Evolutionary conservation across 495 filamentous ascomycete genomes (phyloP).

Genomic region (Cercophora samala): DNA sequence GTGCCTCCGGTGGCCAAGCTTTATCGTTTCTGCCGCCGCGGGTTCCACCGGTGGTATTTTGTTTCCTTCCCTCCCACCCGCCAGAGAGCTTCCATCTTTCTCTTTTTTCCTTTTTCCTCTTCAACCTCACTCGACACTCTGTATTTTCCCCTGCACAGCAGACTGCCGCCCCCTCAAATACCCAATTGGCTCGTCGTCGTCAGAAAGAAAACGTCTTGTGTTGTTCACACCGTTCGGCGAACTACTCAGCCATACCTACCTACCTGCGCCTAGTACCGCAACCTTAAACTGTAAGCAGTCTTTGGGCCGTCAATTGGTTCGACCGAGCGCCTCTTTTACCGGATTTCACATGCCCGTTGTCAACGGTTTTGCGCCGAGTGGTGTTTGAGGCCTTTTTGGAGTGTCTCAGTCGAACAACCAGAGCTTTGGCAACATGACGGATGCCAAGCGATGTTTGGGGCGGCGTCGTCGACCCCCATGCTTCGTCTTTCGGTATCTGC

Average conservation of each 20-base stretch:
- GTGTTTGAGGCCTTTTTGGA: neutral
- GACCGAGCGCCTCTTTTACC: neutral
- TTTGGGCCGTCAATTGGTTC: neutral
- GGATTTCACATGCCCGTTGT: slow-evolving; percentile 10
- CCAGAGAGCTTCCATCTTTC: slow-evolving; percentile 11
- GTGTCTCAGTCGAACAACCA: neutral
- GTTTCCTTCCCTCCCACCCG: slow-evolving; percentile 27
- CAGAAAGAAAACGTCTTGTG: slow-evolving; percentile 29
- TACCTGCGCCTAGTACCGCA: slow-evolving; percentile 7
- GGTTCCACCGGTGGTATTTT: slow-evolving; percentile 29
- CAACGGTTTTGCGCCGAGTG: neutral
- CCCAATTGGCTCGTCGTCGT: slow-evolving; percentile 21
- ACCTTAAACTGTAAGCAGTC: slow-evolving; percentile 18
- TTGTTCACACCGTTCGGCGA: slow-evolving; percentile 27
- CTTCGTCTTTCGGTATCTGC: neutral
- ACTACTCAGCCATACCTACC: neutral
- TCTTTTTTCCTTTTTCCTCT: slow-evolving; percentile 23
- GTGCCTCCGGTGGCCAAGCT: slow-evolving; percentile 30
- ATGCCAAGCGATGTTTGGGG: slow-evolving; percentile 18
- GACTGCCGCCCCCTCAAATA: slow-evolving; percentile 21
- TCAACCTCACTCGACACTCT: slow-evolving; percentile 36
- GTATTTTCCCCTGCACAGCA: slow-evolving; percentile 22
- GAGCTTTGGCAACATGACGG: slow-evolving; percentile 16
- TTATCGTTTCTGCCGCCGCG: slow-evolving; percentile 22
- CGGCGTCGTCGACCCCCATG: neutral